Percentiles rank a stretch among this genome's conserved stretches.
Conservation (phyloP, 805 yeast species). For the Lipomyces starkeyi region DNA sequence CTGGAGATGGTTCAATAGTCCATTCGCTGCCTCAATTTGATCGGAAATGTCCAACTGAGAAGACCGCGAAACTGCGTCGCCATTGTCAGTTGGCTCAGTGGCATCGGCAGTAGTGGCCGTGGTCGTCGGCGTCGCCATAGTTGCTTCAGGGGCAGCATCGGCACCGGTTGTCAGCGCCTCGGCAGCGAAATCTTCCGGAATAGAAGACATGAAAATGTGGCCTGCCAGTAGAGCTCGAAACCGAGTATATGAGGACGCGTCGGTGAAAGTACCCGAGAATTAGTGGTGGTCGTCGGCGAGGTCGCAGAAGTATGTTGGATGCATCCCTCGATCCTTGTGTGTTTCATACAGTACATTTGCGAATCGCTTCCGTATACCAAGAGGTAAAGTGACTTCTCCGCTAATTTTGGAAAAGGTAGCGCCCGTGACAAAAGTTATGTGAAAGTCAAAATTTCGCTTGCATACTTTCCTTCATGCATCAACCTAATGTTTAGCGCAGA, state of each 20-base stretch:
- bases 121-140: background rate
- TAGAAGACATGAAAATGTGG: slow-evolving; percentile 8
- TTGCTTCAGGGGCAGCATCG: background rate
- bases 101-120: background rate
- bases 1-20: slow-evolving; percentile 6
- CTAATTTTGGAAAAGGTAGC: background rate
- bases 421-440: background rate
- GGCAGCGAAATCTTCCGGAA: slow-evolving; percentile 8
- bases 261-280: background rate
- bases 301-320: background rate
- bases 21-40: slow-evolving; percentile 9
- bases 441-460: background rate
- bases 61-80: background rate
- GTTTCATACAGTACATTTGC: background rate
- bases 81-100: background rate
- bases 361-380: background rate
- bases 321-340: background rate
- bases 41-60: slow-evolving; percentile 16
- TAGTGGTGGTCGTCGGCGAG: background rate
- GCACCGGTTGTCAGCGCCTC: slow-evolving; percentile 6
- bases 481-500: background rate
- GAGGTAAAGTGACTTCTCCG: background rate
- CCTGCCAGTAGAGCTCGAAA: background rate
- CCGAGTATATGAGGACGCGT: background rate
- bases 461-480: background rate